A percentile compares a stretch with the other conserved stretches of the same genome.
These are phyloP conservation scores for Miscanthus lutarioriparius DNA, from an alignment of 176 grass and related monocot species.

Conservation along the genomic window DNA sequence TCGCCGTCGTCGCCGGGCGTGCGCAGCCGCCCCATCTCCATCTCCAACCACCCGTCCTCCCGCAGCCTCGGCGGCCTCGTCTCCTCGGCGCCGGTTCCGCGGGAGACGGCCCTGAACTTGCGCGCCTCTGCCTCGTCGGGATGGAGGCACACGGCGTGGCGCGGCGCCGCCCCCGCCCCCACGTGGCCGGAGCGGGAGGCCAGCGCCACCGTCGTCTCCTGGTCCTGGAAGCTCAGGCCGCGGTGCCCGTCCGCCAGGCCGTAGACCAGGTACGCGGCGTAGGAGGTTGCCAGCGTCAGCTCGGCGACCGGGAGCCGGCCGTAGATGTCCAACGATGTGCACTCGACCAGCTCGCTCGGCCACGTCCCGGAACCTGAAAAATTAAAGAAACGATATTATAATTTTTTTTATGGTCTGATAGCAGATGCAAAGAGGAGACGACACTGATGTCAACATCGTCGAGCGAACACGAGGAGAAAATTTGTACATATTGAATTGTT, in stretches of 20 bases:
- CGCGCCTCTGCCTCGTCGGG: slow-evolving; percentile 3
- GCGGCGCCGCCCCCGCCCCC: background rate
- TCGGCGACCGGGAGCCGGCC: background rate
- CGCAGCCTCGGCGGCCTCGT: background rate
- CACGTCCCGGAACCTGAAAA: slow-evolving; percentile 33
- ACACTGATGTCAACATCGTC: background rate
- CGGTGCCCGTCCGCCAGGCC: background rate
- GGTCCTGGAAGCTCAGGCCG: slow-evolving; percentile 34
- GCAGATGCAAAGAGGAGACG: background rate
- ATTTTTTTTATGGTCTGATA: background rate
- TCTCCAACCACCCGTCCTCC: slow-evolving; percentile 40
- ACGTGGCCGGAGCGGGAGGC: background rate
- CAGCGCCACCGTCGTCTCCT: slow-evolving; percentile 40
- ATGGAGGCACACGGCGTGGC: slow-evolving; percentile 45
- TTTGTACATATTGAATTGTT: background rate
- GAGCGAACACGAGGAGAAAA: background rate
- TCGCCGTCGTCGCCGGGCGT: background rate
- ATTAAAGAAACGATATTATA: background rate
- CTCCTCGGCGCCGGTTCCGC: background rate
- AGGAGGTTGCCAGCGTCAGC: slow-evolving; percentile 24
- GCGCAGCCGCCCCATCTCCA: slow-evolving; percentile 42
- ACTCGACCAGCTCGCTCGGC: slow-evolving; percentile 37
- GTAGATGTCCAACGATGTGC: slow-evolving; percentile 49
- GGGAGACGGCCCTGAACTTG: background rate
- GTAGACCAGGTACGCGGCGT: slow-evolving; percentile 45